A percentile compares a stretch with the other conserved stretches of the same genome.
phyloP scores from a whole-genome alignment of 2,329 filamentous ascomycete genomes.

The Verticillium dahliae region DNA sequence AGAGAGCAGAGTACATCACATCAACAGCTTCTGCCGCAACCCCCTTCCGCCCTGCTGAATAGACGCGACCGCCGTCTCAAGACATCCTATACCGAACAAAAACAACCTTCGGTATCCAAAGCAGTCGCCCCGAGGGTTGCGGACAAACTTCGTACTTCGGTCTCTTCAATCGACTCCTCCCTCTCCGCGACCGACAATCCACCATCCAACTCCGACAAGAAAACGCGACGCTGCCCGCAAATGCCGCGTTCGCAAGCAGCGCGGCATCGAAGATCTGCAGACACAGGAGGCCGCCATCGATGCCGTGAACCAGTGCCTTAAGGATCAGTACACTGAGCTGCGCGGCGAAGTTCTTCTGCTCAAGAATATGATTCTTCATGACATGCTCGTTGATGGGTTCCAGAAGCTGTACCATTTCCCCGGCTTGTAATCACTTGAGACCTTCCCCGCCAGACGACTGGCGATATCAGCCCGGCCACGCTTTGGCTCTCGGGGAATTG shows the following conservation, averaged over 20 bases:
- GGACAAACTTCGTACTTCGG: not conserved
- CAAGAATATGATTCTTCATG: slow-evolving; percentile 9
- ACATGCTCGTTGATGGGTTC: not conserved
- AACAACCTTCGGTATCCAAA: no score
- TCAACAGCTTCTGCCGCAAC: no score
- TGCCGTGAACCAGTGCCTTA: slow-evolving; percentile 5
- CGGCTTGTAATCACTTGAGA: not conserved
- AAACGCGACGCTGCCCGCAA: slow-evolving; percentile 12
- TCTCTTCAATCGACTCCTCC: not conserved
- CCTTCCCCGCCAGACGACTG: slow-evolving; percentile 2
- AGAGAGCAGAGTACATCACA: no score
- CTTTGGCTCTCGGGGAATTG: slow-evolving; percentile 16
- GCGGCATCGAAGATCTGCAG: slow-evolving; percentile 9
- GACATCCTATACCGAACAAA: no score
- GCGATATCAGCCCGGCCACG: slow-evolving; percentile 9
- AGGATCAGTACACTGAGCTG: not conserved
- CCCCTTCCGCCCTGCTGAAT: no score
- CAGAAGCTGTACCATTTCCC: slow-evolving; percentile 1
- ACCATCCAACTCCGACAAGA: slow-evolving; percentile 3
- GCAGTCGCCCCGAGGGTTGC: no score
- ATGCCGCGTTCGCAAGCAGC: slow-evolving; percentile 11
- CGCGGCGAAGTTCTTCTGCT: slow-evolving; percentile 10
- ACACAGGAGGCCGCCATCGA: slow-evolving; percentile 12
- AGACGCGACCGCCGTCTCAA: no score
- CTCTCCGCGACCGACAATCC: not conserved